Base-by-base conservation (phyloP, 1,284 basidiomycete genomes). In the Cerioporus squamosus region DNA sequence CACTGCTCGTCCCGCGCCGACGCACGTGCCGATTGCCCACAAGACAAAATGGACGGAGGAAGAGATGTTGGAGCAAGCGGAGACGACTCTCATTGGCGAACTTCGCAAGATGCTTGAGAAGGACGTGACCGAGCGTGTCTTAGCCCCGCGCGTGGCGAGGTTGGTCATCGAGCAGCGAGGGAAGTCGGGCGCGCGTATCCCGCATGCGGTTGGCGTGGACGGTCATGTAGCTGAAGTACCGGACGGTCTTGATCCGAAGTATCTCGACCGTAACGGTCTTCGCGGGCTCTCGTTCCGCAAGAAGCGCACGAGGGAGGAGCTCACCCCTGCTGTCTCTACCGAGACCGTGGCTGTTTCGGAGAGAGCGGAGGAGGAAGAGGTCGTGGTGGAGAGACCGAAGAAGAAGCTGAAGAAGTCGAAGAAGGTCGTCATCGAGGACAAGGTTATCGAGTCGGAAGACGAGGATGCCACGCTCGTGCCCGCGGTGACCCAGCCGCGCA, bases 241-340 rank as follows among this genome's bases (percentile, higher is more conserved):
- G 14, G 66, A 70, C 47, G 49, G 55, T 20, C 74, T 58, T 17
- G 64, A 66, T 24, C 26, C 44, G 18, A 65, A 61, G 47, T 50
- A 55, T 42, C 18, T 57, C 12, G 72, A 59, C 43, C 58, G 50
- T 31, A 18, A 54, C 1, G 80, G 82, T 5, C 72, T 90, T 68
- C 87, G 87, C 69, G 84, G 82, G 2, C 66, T 91, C 66, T 89
- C 87, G 52, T 90, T 91, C 71, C 85, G 83, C 72, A 88, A 77
- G 55, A 84, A 83, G 69, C 76, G 79, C 51, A 67, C 68, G 53
- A 67, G 76, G 33, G 72, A 75, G 44, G 70, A 72, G 52, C 40
- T 31, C 6, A 31, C 22, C 18, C n/a, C 23, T 0, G 48, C 50
- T 9, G 54, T 38, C 6, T 33, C 52, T 1, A 61, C 44, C 43